Evolutionary conservation across 306 rosid genomes (phyloP).

Genomic region (Prinsepia uniflora): DNA sequence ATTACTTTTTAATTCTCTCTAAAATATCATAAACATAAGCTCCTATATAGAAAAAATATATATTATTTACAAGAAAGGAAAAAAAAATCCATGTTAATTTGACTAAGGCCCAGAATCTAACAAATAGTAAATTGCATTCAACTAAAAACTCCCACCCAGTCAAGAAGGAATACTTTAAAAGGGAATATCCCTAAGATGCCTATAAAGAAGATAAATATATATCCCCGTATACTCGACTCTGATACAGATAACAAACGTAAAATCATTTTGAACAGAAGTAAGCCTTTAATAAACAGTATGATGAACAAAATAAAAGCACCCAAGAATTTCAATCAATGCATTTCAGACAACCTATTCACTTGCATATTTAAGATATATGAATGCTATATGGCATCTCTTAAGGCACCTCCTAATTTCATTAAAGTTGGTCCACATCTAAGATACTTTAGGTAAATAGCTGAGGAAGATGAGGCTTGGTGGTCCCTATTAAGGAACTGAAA

Average conservation of each 20-base stretch:
- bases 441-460: not conserved
- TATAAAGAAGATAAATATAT: too few relatives aligned
- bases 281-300: not conserved
- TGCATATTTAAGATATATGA: not conserved
- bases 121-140: too few relatives aligned
- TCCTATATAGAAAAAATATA: not conserved
- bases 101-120: too few relatives aligned
- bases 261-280: not conserved
- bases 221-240: too few relatives aligned
- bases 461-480: not conserved
- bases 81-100: too few relatives aligned
- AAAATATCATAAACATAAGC: not conserved
- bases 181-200: too few relatives aligned
- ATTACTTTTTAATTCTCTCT: not conserved
- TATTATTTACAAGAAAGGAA: not conserved
- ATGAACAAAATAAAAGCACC: not conserved
- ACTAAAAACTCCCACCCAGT: too few relatives aligned
- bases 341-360: not conserved
- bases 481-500: too few relatives aligned
- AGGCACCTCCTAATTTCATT: not conserved
- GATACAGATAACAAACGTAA: not conserved
- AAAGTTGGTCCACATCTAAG: not conserved
- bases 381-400: not conserved
- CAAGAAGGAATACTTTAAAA: too few relatives aligned
- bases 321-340: not conserved